A percentile compares a stretch with the other conserved stretches of the same genome.
phyloP scores from a whole-genome alignment of 495 filamentous ascomycete genomes.

The Xylaria intraflava region DNA sequence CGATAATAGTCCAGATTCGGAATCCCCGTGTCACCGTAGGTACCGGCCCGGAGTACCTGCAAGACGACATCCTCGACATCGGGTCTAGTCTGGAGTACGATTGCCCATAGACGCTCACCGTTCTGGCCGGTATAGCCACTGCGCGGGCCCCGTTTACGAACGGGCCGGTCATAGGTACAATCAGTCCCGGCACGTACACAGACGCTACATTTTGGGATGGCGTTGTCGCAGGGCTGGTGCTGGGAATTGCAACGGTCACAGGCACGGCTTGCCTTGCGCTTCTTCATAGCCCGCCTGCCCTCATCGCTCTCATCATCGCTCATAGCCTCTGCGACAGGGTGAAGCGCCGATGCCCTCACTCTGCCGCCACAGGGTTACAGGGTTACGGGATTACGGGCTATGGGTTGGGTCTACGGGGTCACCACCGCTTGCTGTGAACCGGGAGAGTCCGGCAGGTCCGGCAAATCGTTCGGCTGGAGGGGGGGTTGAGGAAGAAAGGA shows the following conservation, averaged over 20 bases:
- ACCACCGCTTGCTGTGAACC: background rate
- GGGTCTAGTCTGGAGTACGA: constrained; percentile 23
- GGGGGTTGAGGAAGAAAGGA: background rate
- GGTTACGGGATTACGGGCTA: no score
- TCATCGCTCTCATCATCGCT: constrained; percentile 30
- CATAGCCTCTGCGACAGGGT: constrained; percentile 25
- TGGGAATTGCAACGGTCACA: constrained; percentile 30
- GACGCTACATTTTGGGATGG: constrained; percentile 26
- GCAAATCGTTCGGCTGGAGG: background rate
- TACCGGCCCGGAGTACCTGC: constrained; percentile 21
- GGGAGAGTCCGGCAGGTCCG: background rate
- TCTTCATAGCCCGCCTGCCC: constrained; percentile 25
- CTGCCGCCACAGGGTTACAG: constrained; percentile 6
- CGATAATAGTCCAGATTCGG: constrained; percentile 27
- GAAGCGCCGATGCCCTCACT: constrained; percentile 8
- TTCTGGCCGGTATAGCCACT: constrained; percentile 30
- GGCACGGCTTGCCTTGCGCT: constrained; percentile 29
- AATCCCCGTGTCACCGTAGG: constrained; percentile 20
- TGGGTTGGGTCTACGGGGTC: no score
- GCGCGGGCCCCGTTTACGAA: constrained; percentile 27
- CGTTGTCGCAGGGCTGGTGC: constrained; percentile 30
- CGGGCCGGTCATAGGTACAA: constrained; percentile 27
- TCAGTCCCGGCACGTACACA: constrained; percentile 28
- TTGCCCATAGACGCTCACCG: constrained; percentile 28
- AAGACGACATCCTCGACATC: constrained; percentile 27